Evolutionary conservation across 148 eudicot species (phyloP).

Genomic region (Camellia granthamiana): DNA sequence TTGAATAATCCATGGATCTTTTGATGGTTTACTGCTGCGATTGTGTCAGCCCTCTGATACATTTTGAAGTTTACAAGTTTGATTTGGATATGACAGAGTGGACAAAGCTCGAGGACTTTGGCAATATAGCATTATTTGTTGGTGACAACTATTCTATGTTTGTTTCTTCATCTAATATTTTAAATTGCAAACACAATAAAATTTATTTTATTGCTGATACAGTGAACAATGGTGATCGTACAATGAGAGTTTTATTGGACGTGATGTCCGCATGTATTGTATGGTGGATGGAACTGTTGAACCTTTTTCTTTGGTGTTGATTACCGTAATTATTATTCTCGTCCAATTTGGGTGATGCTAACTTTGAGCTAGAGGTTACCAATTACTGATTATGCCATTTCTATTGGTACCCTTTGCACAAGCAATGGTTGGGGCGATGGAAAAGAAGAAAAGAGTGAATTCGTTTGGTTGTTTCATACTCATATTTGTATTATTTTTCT

Average conservation of each 20-base stretch:
- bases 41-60: neutral
- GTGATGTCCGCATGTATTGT: neutral
- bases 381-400: too few relatives aligned
- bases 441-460: too few relatives aligned
- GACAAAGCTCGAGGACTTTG: neutral
- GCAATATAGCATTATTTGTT: neutral
- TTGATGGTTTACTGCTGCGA: neutral
- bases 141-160: constrained; percentile 2
- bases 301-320: too few relatives aligned
- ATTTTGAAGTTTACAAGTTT: neutral
- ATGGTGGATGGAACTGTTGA: too few relatives aligned
- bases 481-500: too few relatives aligned
- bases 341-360: too few relatives aligned
- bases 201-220: neutral
- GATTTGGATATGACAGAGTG: constrained; percentile 2
- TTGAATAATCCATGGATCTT: constrained; percentile 9
- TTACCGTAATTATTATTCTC: too few relatives aligned
- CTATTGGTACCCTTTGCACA: too few relatives aligned
- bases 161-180: neutral
- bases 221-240: neutral
- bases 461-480: neutral
- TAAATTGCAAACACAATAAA: neutral
- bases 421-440: too few relatives aligned
- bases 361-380: too few relatives aligned
- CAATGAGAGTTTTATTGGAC: neutral